These are phyloP conservation scores for Apium graveolens DNA, from an alignment of 129 eudicot species.

Conservation along the genomic window DNA sequence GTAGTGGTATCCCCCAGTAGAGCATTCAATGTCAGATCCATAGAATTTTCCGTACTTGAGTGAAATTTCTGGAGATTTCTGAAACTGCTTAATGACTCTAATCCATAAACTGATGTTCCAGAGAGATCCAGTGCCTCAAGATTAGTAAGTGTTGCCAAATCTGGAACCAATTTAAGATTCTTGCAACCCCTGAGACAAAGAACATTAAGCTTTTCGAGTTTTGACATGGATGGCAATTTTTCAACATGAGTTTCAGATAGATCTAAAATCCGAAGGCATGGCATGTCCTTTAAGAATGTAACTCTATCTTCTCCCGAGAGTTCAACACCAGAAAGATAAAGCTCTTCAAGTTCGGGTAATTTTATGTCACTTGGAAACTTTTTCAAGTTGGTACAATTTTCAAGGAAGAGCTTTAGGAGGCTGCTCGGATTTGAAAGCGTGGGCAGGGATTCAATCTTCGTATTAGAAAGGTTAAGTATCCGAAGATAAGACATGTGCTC, in stretches of 20 bases:
- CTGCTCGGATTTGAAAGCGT: conserved; percentile 10
- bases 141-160: conserved; percentile 12
- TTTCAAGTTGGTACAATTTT: conserved; percentile 20
- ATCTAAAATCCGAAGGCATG: conserved; percentile 19
- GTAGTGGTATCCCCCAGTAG: conserved; percentile 1
- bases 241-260: conserved; percentile 19
- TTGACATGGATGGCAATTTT: conserved; percentile 18
- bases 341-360: conserved; percentile 22
- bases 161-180: conserved; percentile 6
- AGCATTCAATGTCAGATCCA: conserved; percentile 4
- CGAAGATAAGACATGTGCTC: conserved; percentile 17
- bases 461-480: conserved; percentile 25
- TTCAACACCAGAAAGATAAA: conserved; percentile 24
- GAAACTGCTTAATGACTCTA: conserved; percentile 9
- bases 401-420: conserved; percentile 17
- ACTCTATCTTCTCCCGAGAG: conserved; percentile 6
- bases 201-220: conserved; percentile 12
- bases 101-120: conserved; percentile 9
- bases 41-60: conserved; percentile 7
- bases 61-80: conserved; percentile 16
- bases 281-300: conserved; percentile 15
- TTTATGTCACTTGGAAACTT: conserved; percentile 6
- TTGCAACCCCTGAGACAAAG: conserved; percentile 18
- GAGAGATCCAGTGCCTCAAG: conserved; percentile 24
- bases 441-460: conserved; percentile 22